phyloP scores from a whole-genome alignment of 306 rosid species.

The Benincasa hispida region DNA sequence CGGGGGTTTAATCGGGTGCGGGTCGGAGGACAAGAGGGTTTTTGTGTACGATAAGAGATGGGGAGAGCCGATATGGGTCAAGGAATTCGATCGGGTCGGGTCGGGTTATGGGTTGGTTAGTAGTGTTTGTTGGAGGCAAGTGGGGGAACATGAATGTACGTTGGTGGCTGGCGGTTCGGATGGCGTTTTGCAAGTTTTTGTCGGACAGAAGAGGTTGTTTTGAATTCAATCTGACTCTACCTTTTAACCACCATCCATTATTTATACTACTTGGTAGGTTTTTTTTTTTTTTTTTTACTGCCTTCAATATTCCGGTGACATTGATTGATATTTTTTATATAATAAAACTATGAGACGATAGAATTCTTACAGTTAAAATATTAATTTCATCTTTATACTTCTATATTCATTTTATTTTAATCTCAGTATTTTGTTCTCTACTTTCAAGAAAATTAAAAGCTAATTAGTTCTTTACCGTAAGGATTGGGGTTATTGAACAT shows the following conservation, averaged over 20 bases:
- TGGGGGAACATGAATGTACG: slow-evolving; percentile 28
- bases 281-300: not conserved
- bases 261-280: not conserved
- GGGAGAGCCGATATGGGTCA: slow-evolving; percentile 45
- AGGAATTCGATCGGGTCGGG: slow-evolving; percentile 21
- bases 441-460: no score
- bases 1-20: slow-evolving; percentile 44
- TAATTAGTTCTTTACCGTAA: no score
- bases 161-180: slow-evolving; percentile 45
- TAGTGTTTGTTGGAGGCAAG: slow-evolving; percentile 48
- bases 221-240: not conserved
- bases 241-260: not conserved
- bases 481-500: no score
- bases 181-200: slow-evolving; percentile 42
- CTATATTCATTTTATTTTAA: no score
- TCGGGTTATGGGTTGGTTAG: slow-evolving; percentile 28
- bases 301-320: no score
- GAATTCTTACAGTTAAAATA: no score
- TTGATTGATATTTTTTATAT: no score
- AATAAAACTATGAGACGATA: no score
- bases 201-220: slow-evolving; percentile 23
- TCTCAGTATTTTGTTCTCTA: no score
- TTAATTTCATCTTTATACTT: no score
- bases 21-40: slow-evolving; percentile 39
- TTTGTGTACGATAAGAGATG: slow-evolving; percentile 45